Percentiles rank a stretch among this genome's conserved stretches.
Conservation (phyloP, 805 yeast genomes). For the Hanseniaspora lachancei region DNA sequence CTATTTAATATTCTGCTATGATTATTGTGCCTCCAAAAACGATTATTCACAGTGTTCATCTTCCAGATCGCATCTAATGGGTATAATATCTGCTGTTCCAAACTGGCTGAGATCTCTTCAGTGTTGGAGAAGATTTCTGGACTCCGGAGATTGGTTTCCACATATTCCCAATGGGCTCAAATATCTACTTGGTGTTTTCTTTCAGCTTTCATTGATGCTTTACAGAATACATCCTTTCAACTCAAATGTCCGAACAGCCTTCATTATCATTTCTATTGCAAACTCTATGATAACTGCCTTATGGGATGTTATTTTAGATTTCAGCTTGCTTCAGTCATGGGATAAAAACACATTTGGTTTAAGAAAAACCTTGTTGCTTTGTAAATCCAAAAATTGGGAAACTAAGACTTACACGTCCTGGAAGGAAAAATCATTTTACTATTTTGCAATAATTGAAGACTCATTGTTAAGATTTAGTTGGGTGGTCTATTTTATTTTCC, state of each 20-base stretch:
- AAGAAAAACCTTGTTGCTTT: slow-evolving; percentile 60
- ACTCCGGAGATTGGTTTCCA: slow-evolving; percentile 92
- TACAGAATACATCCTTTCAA: slow-evolving; percentile 48
- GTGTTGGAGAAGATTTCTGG: slow-evolving; percentile 80
- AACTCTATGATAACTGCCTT: slow-evolving; percentile 56
- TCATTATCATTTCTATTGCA: slow-evolving; percentile 59
- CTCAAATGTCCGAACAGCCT: slow-evolving; percentile 25
- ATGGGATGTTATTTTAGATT: slow-evolving; percentile 95
- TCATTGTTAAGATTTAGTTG: slow-evolving; percentile 74
- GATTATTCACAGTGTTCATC: slow-evolving; percentile 51
- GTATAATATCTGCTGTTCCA: slow-evolving; percentile 74
- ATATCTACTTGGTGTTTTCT: slow-evolving; percentile 52
- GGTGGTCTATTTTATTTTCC: slow-evolving; percentile 76
- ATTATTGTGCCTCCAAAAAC: slow-evolving; percentile 38
- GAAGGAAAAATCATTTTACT: slow-evolving; percentile 39
- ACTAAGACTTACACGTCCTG: slow-evolving; percentile 22
- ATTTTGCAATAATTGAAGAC: slow-evolving; percentile 60
- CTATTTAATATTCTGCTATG: slow-evolving; percentile 75
- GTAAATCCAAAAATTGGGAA: slow-evolving; percentile 29
- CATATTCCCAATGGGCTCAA: slow-evolving; percentile 82
- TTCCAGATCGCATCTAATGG: slow-evolving; percentile 59
- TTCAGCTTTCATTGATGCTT: slow-evolving; percentile 60
- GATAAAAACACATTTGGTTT: slow-evolving; percentile 44
- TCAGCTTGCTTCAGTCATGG: slow-evolving; percentile 65
- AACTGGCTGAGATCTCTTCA: slow-evolving; percentile 83